Base-by-base conservation (phyloP, 2,329 filamentous ascomycete genomes). In the Colletotrichum eleusines region DNA sequence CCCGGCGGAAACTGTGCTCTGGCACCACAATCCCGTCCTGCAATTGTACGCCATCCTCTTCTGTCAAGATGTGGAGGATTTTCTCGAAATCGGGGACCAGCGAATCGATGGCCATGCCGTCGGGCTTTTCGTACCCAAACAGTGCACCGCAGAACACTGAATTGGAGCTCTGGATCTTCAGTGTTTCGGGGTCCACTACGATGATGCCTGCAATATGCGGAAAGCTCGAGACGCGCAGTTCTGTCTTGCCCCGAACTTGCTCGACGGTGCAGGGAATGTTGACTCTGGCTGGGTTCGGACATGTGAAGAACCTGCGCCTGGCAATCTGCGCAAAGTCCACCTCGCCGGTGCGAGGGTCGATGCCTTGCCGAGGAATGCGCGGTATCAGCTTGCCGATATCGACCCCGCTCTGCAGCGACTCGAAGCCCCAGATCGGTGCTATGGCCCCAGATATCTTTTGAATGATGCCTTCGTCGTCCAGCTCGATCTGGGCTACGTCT, bases 121-220 rank as follows among this genome's bases (percentile, higher is more conserved):
- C 92, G 0, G 94, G 92, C 73, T 91, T 92, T 75, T 94, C 90
- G 79, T 97, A 91, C 5, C 96, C 96, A 79, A 99, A 99, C 3
- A 99, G 85, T 0, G 95, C 94, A 8, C 94, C 92, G 9, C 94
- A 97, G 78, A 99, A 98, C 26, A 97, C 95, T 3, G 94, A 93
- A 80, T 99, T 99, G 11, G 95, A 96, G 81, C 95, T 98, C 78
- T 93, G 93, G 76, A 99, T 92, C 60, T 89, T 89, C 73, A 98
- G 86, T 0, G 88, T 90, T 38, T 90, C 84, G 1, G 95, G 92
- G n/a, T 93, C 92, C 16, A 99, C 86, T 11, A 99, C 95, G 77
- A 99, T 91, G 76, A 99, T 98, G 59, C 96, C 96, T 66, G 96
- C 96, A 81, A 99, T 98, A 78, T 99, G 95, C 20, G 96, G 96